Conservation (phyloP, 2,329 filamentous ascomycete species). For the Lasiodiplodia hormozganensis region DNA sequence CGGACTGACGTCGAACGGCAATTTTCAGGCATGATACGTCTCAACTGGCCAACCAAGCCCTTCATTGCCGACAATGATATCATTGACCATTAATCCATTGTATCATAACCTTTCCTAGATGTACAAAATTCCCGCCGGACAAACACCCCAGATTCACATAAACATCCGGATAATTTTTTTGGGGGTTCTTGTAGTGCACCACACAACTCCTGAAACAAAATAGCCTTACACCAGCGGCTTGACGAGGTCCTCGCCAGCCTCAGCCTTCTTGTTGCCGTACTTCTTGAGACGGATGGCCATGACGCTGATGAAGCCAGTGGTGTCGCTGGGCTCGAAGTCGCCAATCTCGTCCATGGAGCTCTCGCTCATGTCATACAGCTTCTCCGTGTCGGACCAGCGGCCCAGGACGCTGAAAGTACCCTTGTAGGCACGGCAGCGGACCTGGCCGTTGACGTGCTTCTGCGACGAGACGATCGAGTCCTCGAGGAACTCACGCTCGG, state of each 20-base stretch:
- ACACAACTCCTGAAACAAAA: neutral
- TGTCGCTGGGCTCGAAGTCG: constrained; percentile 70
- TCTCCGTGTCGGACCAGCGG: constrained; percentile 68
- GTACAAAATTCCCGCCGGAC: neutral
- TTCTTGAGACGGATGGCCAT: constrained; percentile 61
- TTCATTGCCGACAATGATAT: neutral
- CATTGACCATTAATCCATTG: constrained; percentile 24
- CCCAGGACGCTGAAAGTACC: constrained; percentile 67
- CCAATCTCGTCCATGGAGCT: constrained; percentile 74
- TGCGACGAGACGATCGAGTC: constrained; percentile 56
- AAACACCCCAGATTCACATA: neutral
- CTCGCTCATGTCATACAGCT: constrained; percentile 72
- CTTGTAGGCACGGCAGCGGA: constrained; percentile 71
- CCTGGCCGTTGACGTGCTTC: constrained; percentile 53
- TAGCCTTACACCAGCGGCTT: constrained; percentile 4
- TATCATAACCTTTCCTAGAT: constrained; percentile 23
- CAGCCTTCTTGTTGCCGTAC: constrained; percentile 30
- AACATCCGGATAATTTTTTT: constrained; percentile 4
- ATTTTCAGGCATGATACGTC: too few relatives aligned
- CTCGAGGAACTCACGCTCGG: constrained; percentile 75
- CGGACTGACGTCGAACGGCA: too few relatives aligned
- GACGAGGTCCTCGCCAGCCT: constrained; percentile 30
- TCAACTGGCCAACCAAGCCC: neutral
- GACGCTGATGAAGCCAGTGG: constrained; percentile 73
- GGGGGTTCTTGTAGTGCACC: neutral